Conservation (phyloP, 2,329 filamentous ascomycete species). For the Pestalotiopsis sp. region DNA sequence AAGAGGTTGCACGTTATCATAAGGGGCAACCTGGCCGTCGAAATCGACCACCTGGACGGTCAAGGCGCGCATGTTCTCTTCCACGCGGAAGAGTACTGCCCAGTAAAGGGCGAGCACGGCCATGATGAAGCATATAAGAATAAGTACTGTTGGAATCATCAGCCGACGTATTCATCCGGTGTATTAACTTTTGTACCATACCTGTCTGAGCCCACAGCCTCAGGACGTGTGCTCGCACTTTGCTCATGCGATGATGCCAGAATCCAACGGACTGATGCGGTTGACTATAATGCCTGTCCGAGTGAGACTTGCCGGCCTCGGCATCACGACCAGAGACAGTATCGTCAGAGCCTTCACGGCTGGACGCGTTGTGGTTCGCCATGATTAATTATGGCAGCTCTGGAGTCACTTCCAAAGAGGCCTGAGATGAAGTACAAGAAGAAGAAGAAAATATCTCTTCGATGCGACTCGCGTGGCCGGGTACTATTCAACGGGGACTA, state of each 20-base stretch:
- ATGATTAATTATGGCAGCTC: not conserved
- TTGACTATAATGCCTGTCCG: not conserved
- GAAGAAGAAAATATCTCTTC: not conserved
- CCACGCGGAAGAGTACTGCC: conserved; percentile 55
- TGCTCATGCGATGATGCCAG: not conserved
- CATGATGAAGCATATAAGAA: conserved; percentile 58
- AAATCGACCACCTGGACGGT: conserved; percentile 65
- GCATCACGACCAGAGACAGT: not conserved
- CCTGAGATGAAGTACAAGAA: too few relatives aligned
- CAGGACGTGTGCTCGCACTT: not conserved
- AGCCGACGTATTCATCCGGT: not conserved
- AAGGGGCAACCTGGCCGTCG: conserved; percentile 55
- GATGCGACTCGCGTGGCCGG: not conserved
- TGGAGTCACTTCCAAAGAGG: too few relatives aligned
- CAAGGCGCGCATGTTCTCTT: conserved; percentile 49
- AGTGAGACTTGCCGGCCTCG: not conserved
- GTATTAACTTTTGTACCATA: not conserved
- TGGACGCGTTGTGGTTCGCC: not conserved
- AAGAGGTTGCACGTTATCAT: conserved; percentile 48
- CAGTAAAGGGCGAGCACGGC: conserved; percentile 62
- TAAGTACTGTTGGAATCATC: conserved; percentile 35
- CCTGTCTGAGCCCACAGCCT: not conserved
- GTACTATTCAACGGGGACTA: not conserved
- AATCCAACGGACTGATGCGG: not conserved
- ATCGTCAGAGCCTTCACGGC: not conserved